Percentiles rank a stretch among this genome's conserved stretches.
These are phyloP conservation scores for Gaeumannomyces sp. DNA, from an alignment of 2,329 filamentous ascomycete species.

Conservation along the genomic window DNA sequence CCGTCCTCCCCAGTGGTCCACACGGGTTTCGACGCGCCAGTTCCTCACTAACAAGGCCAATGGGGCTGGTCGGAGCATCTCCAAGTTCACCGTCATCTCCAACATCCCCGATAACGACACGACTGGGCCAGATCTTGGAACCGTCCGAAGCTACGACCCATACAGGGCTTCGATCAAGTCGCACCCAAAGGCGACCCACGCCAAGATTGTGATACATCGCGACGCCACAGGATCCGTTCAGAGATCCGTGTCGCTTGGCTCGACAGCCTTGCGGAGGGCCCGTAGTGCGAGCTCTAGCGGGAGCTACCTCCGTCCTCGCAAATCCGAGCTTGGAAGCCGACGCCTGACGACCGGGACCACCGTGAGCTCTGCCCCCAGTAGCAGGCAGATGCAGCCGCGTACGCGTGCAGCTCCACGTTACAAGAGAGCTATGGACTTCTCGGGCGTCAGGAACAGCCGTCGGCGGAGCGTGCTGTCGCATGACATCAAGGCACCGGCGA, in stretches of 20 bases:
- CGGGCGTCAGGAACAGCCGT: slow-evolving; percentile 35
- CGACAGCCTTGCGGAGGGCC: neutral
- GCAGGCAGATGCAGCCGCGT: slow-evolving; percentile 33
- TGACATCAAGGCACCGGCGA: slow-evolving; percentile 13
- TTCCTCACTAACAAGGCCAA: slow-evolving; percentile 42
- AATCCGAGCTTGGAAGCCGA: slow-evolving; percentile 23
- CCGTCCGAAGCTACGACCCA: slow-evolving; percentile 70
- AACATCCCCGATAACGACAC: slow-evolving; percentile 45
- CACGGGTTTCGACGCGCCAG: slow-evolving; percentile 55
- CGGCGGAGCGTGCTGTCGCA: slow-evolving; percentile 13
- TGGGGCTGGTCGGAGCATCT: slow-evolving; percentile 48
- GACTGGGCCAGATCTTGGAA: slow-evolving; percentile 33
- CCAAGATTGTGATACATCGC: slow-evolving; percentile 64
- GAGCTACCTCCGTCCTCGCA: slow-evolving; percentile 20
- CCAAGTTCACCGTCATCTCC: slow-evolving; percentile 60
- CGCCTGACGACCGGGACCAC: slow-evolving; percentile 33
- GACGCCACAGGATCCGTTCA: slow-evolving; percentile 23
- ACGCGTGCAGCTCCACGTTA: slow-evolving; percentile 38
- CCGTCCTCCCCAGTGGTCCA: slow-evolving; percentile 50
- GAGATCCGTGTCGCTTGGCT: neutral
- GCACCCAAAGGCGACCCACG: slow-evolving; percentile 48
- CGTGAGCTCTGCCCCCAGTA: slow-evolving; percentile 44
- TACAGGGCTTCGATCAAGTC: slow-evolving; percentile 62
- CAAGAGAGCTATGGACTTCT: slow-evolving; percentile 51
- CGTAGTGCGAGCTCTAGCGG: slow-evolving; percentile 5